Base-by-base conservation (phyloP, 2,329 filamentous ascomycete genomes). In the Aaosphaeria arxii region DNA sequence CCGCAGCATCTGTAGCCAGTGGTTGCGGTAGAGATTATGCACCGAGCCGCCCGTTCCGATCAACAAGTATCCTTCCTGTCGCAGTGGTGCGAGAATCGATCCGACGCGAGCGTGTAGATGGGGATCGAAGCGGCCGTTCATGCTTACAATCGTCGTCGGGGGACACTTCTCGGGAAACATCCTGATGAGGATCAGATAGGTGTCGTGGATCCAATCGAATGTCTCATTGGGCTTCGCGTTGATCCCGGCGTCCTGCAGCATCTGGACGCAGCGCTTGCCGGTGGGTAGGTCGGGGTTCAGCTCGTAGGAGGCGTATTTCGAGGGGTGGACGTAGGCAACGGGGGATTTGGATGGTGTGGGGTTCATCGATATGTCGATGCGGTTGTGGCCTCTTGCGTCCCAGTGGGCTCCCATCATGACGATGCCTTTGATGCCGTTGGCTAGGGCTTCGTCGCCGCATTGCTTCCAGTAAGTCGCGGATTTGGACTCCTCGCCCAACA, bases 201-300 rank as follows among this genome's bases (percentile, higher is more conserved):
- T 86, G 65, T 88, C 85, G 71, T 88, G 84, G 61, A 88, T 87
- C 85, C 84, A 88, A 59, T 87, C 81, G 54, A 88, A 88, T 0
- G 61, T 73, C 0, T 74, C 57, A 59, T 87, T 83, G 1, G 64
- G 69, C 4, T 66, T 61, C 1, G 76, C 81, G 32, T 80, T 72
- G 66, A 87, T 80, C 6, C 83, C 83, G 1, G 75, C 73, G 2
- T 63, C 59, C 4, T 66, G 54, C 2, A 87, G 73, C 44, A 82
- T 68, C 0, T 66, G 55, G 41, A 85, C 73, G 58, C 79, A 80
- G 6, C 71, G 69, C 13, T 77, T 64, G 0, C 74, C 77, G 7
- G 74, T 81, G 4, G 67, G 58, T 2, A 87, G 70, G 63, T 88
- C 84, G 0, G 84, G 77, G 40, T 77, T 77, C 17, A 87, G 77